Base-by-base conservation (phyloP, 2,329 filamentous ascomycete genomes). In the Trichocomaceae sp. region DNA sequence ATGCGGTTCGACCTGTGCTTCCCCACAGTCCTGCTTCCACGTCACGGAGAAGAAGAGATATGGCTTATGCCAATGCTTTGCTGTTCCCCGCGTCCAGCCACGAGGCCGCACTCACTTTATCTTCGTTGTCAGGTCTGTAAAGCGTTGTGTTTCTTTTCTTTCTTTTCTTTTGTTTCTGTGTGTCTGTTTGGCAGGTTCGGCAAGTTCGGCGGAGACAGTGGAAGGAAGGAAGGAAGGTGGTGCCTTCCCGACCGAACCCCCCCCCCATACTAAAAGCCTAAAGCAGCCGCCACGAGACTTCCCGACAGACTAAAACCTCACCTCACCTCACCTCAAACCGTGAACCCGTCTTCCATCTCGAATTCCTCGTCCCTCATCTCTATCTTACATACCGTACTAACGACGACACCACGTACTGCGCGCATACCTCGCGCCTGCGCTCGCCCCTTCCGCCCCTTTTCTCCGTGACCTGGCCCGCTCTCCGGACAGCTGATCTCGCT, bases 251-350 rank as follows among this genome's bases (percentile, higher is more conserved):
- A 22, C 39, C 37, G 37, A 13, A 33, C 29, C 46, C 26, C 23
- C 23, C 3, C 7, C 3, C 35, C 50, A 23, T 23, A 15, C 46
- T 23, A 31, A 19, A 22, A 8, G 9, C 15, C 23, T 26, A 26
- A 26, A 45, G 23, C 19, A 52, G 42, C 50, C 42, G 50, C 50
- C 42, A 52, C 51, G 44, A 53, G 9, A 53, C 39, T 45, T 53
- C 51, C 50, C 41, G 51, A 19, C 39, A 39, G 44, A 17, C 44
- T 44, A 47, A 47, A 19, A 39, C 29, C 51, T 41, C 55, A 50
- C 53, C 55, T 23, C 51, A 44, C 48, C 52, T 41, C n/a, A n/a
- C n/a, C n/a, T n/a, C n/a, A n/a, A n/a, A n/a, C n/a, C n/a, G n/a
- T n/a, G n/a, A n/a, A n/a, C n/a, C n/a, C n/a, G n/a, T n/a, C 35